These are phyloP conservation scores for Flaveria ramosissima DNA, from an alignment of 129 eudicot genomes.

Conservation along the genomic window DNA sequence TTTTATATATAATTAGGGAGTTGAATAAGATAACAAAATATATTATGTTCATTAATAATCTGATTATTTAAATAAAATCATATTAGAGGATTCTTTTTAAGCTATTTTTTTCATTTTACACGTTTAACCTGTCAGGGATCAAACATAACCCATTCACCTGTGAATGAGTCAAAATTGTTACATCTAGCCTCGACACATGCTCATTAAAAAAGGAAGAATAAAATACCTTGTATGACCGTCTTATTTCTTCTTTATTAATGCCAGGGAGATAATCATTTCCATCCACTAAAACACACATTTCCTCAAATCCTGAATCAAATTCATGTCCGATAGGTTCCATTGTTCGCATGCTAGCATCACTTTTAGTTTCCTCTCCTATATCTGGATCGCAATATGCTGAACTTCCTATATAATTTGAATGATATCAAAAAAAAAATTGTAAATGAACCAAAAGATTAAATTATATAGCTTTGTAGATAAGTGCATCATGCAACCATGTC, in stretches of 20 bases:
- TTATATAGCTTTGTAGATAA: not conserved
- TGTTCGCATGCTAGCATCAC: slow-evolving; percentile 20
- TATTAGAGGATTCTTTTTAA: not conserved
- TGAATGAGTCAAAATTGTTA: not conserved
- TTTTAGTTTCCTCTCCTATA: slow-evolving; percentile 26
- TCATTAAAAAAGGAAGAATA: not conserved
- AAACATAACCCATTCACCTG: not conserved
- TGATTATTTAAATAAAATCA: not conserved
- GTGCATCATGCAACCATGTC: not conserved
- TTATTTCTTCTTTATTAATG: slow-evolving; percentile 37
- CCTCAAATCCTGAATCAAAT: slow-evolving; percentile 41
- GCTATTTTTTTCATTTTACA: not conserved
- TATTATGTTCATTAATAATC: not conserved
- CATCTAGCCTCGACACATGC: not conserved
- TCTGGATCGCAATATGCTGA: slow-evolving; percentile 36
- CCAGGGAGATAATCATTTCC: slow-evolving; percentile 38
- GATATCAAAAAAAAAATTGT: not conserved
- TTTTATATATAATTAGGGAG: not conserved
- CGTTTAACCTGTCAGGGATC: not conserved
- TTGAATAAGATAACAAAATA: not conserved
- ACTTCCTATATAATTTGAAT: slow-evolving; percentile 26
- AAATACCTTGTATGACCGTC: slow-evolving; percentile 68
- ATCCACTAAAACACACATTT: slow-evolving; percentile 69
- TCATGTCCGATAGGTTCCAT: slow-evolving; percentile 28
- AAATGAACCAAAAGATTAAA: not conserved